Evolutionary conservation across 2,329 filamentous ascomycete species (phyloP), one percentile per base, ranked within the genome.

Genomic region (Colletotrichum sp.): DNA sequence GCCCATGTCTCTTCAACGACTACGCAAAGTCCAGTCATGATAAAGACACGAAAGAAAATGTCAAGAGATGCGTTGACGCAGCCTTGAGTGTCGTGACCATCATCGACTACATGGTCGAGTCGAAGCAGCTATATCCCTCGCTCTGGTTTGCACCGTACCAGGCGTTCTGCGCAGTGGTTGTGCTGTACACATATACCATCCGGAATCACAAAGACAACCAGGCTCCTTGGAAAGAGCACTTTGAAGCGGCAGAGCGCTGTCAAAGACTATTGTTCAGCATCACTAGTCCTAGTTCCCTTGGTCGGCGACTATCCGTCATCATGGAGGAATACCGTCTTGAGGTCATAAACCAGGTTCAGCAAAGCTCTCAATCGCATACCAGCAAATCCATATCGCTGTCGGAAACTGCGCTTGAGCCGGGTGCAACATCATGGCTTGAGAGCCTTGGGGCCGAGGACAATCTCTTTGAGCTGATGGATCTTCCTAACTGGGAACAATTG

Each of bases 181-280:
- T 88, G 2, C 79, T 88, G 4, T 88, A 88, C 72, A 83, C 88
- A 4, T 86, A 85, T 59, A 82, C 83, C 10, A 88, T 88, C 6
- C 86, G 86, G 49, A 80, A 84, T 44, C 78, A 81, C 6, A 75
- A 79, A 18, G 73, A 79, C 9, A 75, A 79, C 39, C 79, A 81
- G 28, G 78, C 76, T 5, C 83, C 83, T 62, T 72, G 79, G 8
- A 64, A 69, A 0, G 44, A 49, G n/a, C 82, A 84, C 26, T 83
- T 87, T n/a, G 76, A 81, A 6, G 84, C 83, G 0, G 87, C 86
- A 2, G 81, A 81, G 3, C 81, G 80, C 55, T 88, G 86, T 34
- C 87, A 88, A 57, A 67, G 76, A 1, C 84, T 87, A 57, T 82
- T 88, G 9, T 79, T 83, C 1, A 79, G 78, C 4, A 83, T 84